Evolutionary conservation across 441 rosid species (phyloP).

Genomic region (Erysimum pusillum): DNA sequence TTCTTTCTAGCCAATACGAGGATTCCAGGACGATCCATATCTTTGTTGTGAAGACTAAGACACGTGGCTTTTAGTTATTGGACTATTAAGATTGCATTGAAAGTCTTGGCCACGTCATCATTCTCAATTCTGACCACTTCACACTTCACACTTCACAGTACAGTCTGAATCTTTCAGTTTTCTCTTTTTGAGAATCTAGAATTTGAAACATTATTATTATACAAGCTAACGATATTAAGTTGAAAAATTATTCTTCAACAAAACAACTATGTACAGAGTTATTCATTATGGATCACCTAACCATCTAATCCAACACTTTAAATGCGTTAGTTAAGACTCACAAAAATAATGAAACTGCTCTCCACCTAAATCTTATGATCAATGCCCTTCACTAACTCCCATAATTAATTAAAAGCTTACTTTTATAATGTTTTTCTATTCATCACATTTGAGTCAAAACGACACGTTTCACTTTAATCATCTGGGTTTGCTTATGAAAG

Average conservation of each 20-base stretch:
- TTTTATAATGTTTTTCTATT: background rate
- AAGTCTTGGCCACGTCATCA: conserved; percentile 33
- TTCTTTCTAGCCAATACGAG: conserved; percentile 12
- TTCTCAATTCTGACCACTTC: conserved; percentile 10
- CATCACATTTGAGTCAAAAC: conserved; percentile 15
- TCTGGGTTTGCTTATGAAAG: conserved; percentile 20
- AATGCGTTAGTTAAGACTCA: background rate
- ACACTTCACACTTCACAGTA: conserved; percentile 1
- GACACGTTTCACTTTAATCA: conserved; percentile 17
- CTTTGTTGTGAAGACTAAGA: background rate
- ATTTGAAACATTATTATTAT: background rate
- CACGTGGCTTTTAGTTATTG: conserved; percentile 19
- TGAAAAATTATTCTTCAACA: background rate
- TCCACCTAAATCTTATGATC: conserved; percentile 29
- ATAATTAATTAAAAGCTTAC: conserved; percentile 23
- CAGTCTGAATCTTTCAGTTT: background rate
- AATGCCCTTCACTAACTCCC: conserved; percentile 35
- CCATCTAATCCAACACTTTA: conserved; percentile 13
- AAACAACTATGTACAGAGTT: too few relatives aligned
- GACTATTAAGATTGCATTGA: conserved; percentile 9
- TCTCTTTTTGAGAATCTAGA: background rate
- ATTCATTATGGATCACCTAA: conserved; percentile 38
- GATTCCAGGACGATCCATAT: background rate
- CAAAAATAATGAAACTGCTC: background rate
- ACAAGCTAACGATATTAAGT: too few relatives aligned